Evolutionary conservation across 176 grass and related monocot genomes (phyloP), one percentile per base, ranked within the genome.

Genomic region (Cocos nucifera): DNA sequence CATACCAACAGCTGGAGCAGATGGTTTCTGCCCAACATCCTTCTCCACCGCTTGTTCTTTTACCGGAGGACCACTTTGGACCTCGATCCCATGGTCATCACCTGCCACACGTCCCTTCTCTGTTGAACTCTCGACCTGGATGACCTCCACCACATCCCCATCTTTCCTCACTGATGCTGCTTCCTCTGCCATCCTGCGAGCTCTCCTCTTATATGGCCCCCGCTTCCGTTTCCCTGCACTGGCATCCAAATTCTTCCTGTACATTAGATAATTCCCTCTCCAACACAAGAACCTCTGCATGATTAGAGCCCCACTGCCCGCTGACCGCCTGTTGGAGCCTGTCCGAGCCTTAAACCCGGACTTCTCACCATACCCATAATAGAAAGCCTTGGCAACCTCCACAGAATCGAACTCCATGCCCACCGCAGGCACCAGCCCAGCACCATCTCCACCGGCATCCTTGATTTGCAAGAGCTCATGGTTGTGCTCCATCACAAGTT

Each of bases 271-370:
- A 28, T 77, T 78, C 23, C 89, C 84, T 61, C 67, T 80, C 17
- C 74, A 77, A 61, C 89, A 95, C 16, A 89, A 65, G 71, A 95
- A 95, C 64, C 85, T 71, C 73, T 95, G 89, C 89, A 95, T 82
- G 73, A 82, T 77, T 48, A 80, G 87, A 17, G 70, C 22, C 2
- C 85, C 85, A 19, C 57, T 77, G 32, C 65, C 75, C 6, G 72
- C 62, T 0, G 79, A 83, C 32, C 89, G 65, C 64, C 82, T 76
- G 63, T 83, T 86, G 32, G 79, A 78, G 73, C 85, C 85, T 19
- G 67, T 78, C 20, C 82, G 73, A 26, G 82, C 80, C 73, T 80
- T 89, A 30, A 95, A 95, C 57, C 89, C 89, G 3, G 70, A 8
- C 24, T 64, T 64, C 35, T 73, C 69, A 18, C 85, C 89, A 39